Evolutionary conservation across 129 eudicot genomes (phyloP).

Genomic region (Apium graveolens): DNA sequence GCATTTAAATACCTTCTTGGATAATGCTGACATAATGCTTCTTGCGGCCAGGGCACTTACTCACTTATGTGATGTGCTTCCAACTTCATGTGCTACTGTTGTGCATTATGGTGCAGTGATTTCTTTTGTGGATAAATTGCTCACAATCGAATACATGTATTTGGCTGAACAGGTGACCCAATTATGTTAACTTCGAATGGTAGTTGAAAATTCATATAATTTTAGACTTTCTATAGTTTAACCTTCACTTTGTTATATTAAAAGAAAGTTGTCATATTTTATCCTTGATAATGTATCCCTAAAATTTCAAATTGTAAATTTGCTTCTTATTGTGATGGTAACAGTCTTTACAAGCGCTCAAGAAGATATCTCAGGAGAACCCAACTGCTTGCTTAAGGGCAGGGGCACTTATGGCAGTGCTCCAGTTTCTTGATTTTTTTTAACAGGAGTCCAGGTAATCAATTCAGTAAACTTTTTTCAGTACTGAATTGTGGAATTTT

Average conservation of each 20-base stretch:
- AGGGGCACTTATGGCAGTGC: slow-evolving; percentile 98
- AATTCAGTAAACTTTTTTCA: not conserved
- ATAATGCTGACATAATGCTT: slow-evolving; percentile 91
- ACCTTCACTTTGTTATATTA: not conserved
- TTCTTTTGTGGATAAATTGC: slow-evolving; percentile 81
- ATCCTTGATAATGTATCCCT: too few relatives aligned
- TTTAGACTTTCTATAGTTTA: too few relatives aligned
- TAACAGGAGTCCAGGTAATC: slow-evolving; percentile 95
- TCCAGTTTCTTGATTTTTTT: slow-evolving; percentile 92
- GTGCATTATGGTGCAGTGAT: slow-evolving; percentile 96
- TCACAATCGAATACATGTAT: slow-evolving; percentile 96
- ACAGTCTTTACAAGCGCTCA: too few relatives aligned
- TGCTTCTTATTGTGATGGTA: too few relatives aligned
- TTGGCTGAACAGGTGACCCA: slow-evolving; percentile 89
- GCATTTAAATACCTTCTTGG: too few relatives aligned
- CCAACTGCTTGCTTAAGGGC: slow-evolving; percentile 99
- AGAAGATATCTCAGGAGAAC: too few relatives aligned
- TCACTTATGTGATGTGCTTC: too few relatives aligned
- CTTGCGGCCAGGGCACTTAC: slow-evolving; percentile 90
- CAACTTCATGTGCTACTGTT: slow-evolving; percentile 91
- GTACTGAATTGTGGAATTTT: not conserved
- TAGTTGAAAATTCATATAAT: too few relatives aligned
- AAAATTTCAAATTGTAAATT: too few relatives aligned
- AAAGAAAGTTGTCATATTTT: not conserved
- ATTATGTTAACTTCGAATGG: not conserved